A percentile compares a stretch with the other conserved stretches of the same genome.
Evolutionary conservation across 352 stramenopile genomes (phyloP).

Genomic region (Salisapilia sapeloensis): DNA sequence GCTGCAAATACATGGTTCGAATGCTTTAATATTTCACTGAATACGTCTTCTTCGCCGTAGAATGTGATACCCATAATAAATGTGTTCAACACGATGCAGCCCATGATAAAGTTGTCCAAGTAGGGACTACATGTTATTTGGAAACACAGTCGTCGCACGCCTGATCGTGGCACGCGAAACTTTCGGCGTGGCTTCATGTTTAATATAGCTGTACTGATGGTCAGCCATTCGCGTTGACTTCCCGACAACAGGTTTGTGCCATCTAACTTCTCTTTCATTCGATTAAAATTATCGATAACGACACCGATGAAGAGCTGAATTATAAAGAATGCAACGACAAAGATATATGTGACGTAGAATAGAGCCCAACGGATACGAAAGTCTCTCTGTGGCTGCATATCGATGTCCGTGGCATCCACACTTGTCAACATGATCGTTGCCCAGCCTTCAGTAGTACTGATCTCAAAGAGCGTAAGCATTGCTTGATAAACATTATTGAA

Average conservation of each 20-base stretch:
- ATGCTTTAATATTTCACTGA: slow-evolving; percentile 26
- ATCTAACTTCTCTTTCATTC: slow-evolving; percentile 45
- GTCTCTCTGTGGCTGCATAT: slow-evolving; percentile 80
- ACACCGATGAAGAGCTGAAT: slow-evolving; percentile 87
- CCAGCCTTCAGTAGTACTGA: slow-evolving; percentile 83
- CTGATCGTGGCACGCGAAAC: slow-evolving; percentile 17
- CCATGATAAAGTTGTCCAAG: slow-evolving; percentile 65
- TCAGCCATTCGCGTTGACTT: slow-evolving; percentile 57
- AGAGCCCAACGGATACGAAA: slow-evolving; percentile 46
- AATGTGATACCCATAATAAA: slow-evolving; percentile 67
- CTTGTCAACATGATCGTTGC: slow-evolving; percentile 72
- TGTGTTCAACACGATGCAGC: slow-evolving; percentile 78
- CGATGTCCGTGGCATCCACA: slow-evolving; percentile 64
- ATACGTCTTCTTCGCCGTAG: slow-evolving; percentile 61
- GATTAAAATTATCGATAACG: slow-evolving; percentile 85
- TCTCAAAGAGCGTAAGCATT: slow-evolving; percentile 72
- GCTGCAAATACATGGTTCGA: slow-evolving; percentile 67
- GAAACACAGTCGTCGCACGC: slow-evolving; percentile 17
- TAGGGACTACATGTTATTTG: slow-evolving; percentile 16
- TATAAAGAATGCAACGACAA: slow-evolving; percentile 80
- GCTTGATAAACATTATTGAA: slow-evolving; percentile 66
- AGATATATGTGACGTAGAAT: slow-evolving; percentile 82
- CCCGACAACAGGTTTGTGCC: slow-evolving; percentile 51
- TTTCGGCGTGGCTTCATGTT: slow-evolving; percentile 21
- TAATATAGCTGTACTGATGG: slow-evolving; percentile 31